Percentiles rank a stretch among this genome's conserved stretches.
Conservation (phyloP, 2,329 filamentous ascomycete genomes). For the Arachnomyces sp. region DNA sequence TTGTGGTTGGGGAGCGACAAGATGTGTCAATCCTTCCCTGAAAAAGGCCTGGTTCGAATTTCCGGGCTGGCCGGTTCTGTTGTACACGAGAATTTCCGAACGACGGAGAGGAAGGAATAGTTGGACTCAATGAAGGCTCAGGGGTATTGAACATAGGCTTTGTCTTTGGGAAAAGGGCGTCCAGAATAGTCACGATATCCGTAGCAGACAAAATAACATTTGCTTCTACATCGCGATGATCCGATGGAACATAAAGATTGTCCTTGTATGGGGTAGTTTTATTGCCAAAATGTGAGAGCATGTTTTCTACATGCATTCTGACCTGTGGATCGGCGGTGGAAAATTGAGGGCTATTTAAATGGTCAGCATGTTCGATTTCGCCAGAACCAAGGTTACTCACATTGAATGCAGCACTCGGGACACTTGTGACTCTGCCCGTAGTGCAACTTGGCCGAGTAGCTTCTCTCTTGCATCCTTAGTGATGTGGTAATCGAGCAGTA, state of each 20-base stretch:
- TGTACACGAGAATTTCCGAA: conserved; percentile 13
- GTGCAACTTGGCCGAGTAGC: conserved; percentile 64
- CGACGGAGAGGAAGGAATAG: conserved; percentile 20
- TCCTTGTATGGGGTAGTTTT: conserved; percentile 9
- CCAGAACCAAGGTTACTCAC: conserved; percentile 41
- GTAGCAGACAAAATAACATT: conserved; percentile 64
- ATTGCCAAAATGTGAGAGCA: conserved; percentile 26
- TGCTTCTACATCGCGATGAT: too few species aligned
- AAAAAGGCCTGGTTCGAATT: conserved; percentile 26
- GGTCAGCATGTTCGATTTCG: conserved; percentile 40
- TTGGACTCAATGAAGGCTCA: conserved; percentile 21
- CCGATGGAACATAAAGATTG: conserved; percentile 47
- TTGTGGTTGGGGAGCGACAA: conserved; percentile 18
- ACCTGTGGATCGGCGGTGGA: conserved; percentile 27
- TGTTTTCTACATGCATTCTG: conserved; percentile 29
- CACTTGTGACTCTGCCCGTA: conserved; percentile 70
- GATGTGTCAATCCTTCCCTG: conserved; percentile 23
- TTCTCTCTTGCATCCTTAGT: conserved; percentile 82
- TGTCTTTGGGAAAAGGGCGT: conserved; percentile 64
- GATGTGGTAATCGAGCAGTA: conserved; percentile 84
- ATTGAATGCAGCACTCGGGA: conserved; percentile 65
- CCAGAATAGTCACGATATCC: conserved; percentile 72
- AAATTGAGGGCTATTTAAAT: conserved; percentile 31
- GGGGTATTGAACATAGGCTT: conserved; percentile 10
- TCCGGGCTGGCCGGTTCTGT: conserved; percentile 15